Conservation (phyloP, 2,329 filamentous ascomycete species). For the Westerdykella sp. region DNA sequence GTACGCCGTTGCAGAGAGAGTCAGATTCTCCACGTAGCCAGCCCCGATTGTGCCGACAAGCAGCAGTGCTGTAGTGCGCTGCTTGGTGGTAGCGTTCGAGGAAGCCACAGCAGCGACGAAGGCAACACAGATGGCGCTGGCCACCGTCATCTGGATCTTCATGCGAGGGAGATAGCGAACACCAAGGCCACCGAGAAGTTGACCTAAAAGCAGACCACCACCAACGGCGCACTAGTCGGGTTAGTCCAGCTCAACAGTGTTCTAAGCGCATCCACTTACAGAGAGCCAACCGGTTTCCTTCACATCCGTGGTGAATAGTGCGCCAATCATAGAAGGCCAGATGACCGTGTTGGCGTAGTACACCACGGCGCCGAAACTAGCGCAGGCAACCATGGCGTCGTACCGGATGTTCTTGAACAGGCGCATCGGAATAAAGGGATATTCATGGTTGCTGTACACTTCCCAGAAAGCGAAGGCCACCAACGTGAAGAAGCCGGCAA, state of each 20-base stretch:
- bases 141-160: conserved; percentile 29
- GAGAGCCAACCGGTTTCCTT: conserved; percentile 28
- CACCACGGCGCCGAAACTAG: conserved; percentile 28
- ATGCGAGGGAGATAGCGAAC: conserved; percentile 24
- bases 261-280: conserved; percentile 6
- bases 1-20: conserved; percentile 20
- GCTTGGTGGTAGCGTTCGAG: conserved; percentile 12
- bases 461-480: conserved; percentile 30
- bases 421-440: conserved; percentile 24
- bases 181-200: conserved; percentile 26
- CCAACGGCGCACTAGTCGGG: conserved; percentile 21
- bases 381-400: conserved; percentile 29
- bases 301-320: conserved; percentile 23
- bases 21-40: conserved; percentile 30
- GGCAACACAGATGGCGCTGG: conserved; percentile 17
- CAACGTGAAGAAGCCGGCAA: conserved; percentile 27
- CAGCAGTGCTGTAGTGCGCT: conserved; percentile 16
- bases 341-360: conserved; percentile 31
- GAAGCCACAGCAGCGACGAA: conserved; percentile 24
- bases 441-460: conserved; percentile 23
- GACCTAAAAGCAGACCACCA: conserved; percentile 28
- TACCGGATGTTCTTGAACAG: conserved; percentile 24
- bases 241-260: no score
- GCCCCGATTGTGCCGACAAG: conserved; percentile 23
- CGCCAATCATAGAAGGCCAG: conserved; percentile 27